Percentiles rank a stretch among this genome's conserved stretches.
These are phyloP conservation scores for Suhomyces chickasaworum DNA, from an alignment of 1,139 yeast genomes.

Conservation along the genomic window DNA sequence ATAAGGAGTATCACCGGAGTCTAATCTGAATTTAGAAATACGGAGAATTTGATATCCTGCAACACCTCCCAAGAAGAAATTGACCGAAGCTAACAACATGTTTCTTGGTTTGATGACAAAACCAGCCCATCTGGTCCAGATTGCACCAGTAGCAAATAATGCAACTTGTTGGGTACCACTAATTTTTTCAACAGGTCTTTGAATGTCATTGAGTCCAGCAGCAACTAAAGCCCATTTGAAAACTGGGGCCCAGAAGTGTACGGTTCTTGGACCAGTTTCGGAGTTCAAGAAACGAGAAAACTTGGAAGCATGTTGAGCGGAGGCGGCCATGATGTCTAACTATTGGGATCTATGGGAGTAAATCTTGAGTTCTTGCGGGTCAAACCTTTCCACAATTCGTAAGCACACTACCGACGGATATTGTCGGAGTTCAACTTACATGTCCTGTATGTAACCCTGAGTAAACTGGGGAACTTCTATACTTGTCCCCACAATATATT, in stretches of 20 bases:
- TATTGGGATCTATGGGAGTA: background rate
- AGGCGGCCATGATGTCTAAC: slow-evolving; percentile 38
- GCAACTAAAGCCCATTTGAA: slow-evolving; percentile 83
- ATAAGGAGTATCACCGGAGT: slow-evolving; percentile 47
- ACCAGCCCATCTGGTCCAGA: slow-evolving; percentile 98
- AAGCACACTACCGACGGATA: slow-evolving; percentile 7
- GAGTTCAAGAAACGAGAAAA: slow-evolving; percentile 75
- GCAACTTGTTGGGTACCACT: slow-evolving; percentile 94
- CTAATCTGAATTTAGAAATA: slow-evolving; percentile 62
- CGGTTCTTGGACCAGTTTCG: slow-evolving; percentile 93
- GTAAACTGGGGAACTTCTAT: too few relatives aligned
- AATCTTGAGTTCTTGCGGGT: background rate
- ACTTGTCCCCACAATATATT: background rate
- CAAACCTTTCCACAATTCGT: background rate
- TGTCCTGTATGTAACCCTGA: background rate
- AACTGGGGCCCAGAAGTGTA: slow-evolving; percentile 87
- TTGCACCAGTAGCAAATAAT: slow-evolving; percentile 84
- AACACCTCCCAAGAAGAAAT: slow-evolving; percentile 88
- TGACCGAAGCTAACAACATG: slow-evolving; percentile 84
- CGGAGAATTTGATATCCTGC: slow-evolving; percentile 84
- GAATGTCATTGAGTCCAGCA: slow-evolving; percentile 85
- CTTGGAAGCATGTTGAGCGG: slow-evolving; percentile 54
- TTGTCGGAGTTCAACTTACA: slow-evolving; percentile 1
- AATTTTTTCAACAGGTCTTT: slow-evolving; percentile 88
- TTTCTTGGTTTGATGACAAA: slow-evolving; percentile 90